Percentiles rank a stretch among this genome's conserved stretches.
These are phyloP conservation scores for Cladosporium halotolerans DNA, from an alignment of 2,329 filamentous ascomycete species.

Conservation along the genomic window DNA sequence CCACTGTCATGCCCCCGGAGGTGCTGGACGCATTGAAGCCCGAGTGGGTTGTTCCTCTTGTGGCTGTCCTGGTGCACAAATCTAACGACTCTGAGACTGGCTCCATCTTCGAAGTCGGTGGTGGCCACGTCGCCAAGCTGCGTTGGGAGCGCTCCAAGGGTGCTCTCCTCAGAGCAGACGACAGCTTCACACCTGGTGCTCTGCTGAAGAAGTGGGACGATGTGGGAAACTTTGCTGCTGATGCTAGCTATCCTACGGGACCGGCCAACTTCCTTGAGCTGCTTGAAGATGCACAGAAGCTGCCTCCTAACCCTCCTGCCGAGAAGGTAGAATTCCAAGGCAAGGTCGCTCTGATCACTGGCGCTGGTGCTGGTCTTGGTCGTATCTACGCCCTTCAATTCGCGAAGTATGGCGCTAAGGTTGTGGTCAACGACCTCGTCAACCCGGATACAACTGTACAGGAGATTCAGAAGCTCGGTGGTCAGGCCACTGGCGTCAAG, in stretches of 20 bases:
- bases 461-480: conserved; percentile 85
- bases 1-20: conserved; percentile 93
- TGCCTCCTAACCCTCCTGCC: conserved; percentile 64
- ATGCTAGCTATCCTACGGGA: conserved; percentile 72
- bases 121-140: conserved; percentile 85
- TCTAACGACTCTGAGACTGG: conserved; percentile 78
- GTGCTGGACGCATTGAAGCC: conserved; percentile 79
- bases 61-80: conserved; percentile 80
- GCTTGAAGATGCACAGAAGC: conserved; percentile 74
- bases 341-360: conserved; percentile 80
- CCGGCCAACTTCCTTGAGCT: conserved; percentile 82
- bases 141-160: conserved; percentile 92
- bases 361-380: conserved; percentile 83
- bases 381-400: conserved; percentile 86
- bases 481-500: conserved; percentile 87
- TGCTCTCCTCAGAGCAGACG: conserved; percentile 82
- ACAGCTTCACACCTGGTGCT: conserved; percentile 78
- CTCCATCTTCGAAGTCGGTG: conserved; percentile 87
- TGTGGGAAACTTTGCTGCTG: conserved; percentile 74
- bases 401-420: conserved; percentile 71
- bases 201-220: conserved; percentile 85
- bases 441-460: conserved; percentile 85
- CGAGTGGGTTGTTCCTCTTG: conserved; percentile 90
- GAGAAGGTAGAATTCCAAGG: conserved; percentile 75
- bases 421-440: conserved; percentile 94